These are phyloP conservation scores for Marvania coccoides DNA, from an alignment of 139 green algal species.

Conservation along the genomic window DNA sequence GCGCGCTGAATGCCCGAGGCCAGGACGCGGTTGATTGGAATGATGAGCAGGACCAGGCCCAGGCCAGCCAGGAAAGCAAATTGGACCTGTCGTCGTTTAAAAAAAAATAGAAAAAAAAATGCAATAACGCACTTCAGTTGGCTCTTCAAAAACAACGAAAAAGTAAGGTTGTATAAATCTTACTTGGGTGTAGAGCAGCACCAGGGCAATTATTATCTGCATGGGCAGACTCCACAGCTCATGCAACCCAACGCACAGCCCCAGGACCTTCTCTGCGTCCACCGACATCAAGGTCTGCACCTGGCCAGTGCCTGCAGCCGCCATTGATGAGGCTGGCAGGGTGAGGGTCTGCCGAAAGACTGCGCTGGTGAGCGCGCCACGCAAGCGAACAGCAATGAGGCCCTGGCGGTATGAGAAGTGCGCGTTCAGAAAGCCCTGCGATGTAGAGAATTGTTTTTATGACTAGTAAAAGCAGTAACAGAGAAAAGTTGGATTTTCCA, in stretches of 20 bases:
- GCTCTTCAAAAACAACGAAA: background rate
- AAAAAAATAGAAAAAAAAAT: no score
- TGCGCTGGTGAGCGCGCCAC: slow-evolving; percentile 43
- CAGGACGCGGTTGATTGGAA: slow-evolving; percentile 77
- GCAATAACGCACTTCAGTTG: no score
- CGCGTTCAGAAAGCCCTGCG: slow-evolving; percentile 45
- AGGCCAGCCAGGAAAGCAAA: slow-evolving; percentile 77
- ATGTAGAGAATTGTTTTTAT: no score
- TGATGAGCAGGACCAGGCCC: slow-evolving; percentile 57
- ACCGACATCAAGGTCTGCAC: slow-evolving; percentile 59
- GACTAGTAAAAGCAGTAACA: no score
- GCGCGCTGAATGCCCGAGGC: slow-evolving; percentile 51
- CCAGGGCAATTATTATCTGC: slow-evolving; percentile 71
- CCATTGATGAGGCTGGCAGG: background rate
- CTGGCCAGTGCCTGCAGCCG: background rate
- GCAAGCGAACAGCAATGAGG: slow-evolving; percentile 42
- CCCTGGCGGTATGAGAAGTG: slow-evolving; percentile 66
- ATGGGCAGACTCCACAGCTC: slow-evolving; percentile 79
- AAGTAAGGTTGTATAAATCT: background rate
- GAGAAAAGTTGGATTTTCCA: no score
- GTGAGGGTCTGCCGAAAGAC: slow-evolving; percentile 60
- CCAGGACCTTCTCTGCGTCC: slow-evolving; percentile 65
- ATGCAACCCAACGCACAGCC: slow-evolving; percentile 61
- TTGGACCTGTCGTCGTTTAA: slow-evolving; percentile 72
- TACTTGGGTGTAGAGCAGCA: slow-evolving; percentile 79